Evolutionary conservation across 768 basidiomycete species (phyloP).

Genomic region (Cantharellus anzutake): DNA sequence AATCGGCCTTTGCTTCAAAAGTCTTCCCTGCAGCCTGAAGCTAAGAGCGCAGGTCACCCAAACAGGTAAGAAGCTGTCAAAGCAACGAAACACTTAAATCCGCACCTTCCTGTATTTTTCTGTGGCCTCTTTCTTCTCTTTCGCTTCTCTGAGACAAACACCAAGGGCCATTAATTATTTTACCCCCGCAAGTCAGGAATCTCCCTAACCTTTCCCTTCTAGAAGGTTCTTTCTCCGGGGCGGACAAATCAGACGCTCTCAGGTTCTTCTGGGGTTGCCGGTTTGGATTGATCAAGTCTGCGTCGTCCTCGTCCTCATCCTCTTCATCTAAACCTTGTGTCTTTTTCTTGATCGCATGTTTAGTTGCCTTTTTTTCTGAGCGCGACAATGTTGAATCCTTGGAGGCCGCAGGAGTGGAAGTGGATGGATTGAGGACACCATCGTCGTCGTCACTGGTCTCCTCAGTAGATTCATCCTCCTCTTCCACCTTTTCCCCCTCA

Average conservation of each 20-base stretch:
- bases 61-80: not conserved
- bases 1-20: conserved; percentile 72
- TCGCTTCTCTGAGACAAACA: conserved; percentile 47
- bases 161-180: not conserved
- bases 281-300: conserved; percentile 62
- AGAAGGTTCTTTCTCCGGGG: conserved; percentile 34
- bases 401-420: conserved; percentile 19
- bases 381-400: conserved; percentile 37
- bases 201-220: conserved; percentile 40
- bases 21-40: conserved; percentile 72
- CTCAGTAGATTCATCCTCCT: conserved; percentile 26
- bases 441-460: conserved; percentile 18
- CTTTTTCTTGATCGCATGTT: conserved; percentile 31
- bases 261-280: conserved; percentile 46
- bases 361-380: conserved; percentile 54
- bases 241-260: conserved; percentile 54
- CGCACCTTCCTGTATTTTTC: conserved; percentile 74
- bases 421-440: conserved; percentile 14
- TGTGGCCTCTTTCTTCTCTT: conserved; percentile 80
- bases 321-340: conserved; percentile 16
- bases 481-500: conserved; percentile 25
- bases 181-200: not conserved
- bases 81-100: not conserved
- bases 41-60: conserved; percentile 17
- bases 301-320: conserved; percentile 41